Base-by-base conservation (phyloP, 2,329 filamentous ascomycete genomes). In the Neurospora sp. region DNA sequence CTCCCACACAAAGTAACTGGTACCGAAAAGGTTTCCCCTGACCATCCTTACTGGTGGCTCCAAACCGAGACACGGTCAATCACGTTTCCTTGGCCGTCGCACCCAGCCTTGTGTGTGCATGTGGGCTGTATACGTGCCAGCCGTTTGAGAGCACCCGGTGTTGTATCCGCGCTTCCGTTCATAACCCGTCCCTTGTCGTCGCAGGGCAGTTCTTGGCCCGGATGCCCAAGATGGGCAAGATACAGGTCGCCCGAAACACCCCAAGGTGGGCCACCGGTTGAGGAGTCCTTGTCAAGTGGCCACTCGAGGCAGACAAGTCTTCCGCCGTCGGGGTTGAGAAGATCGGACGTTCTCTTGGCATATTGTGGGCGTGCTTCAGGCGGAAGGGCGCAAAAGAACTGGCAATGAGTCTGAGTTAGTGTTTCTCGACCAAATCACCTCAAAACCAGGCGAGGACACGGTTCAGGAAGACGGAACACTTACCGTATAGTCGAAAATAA, bases 241-340 rank as follows among this genome's bases (percentile, higher is more conserved):
- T 96, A 96, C 37, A 91, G 86, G 71, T 88, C 85, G 0, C 91
- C 85, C 12, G 87, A 86, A 52, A 92, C 80, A 8, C 89, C 88
- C 84, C 87, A 94, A 1, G 93, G 92, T 12, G 93, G 92, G 0
- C 93, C 92, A 10, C 84, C 84, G 10, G 85, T 83, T 11, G 82
- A 83, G 10, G 89, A 85, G 57, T 87, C 84, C 78, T 94, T 96
- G 72, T 87, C 85, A 1, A 90, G 88, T 10, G 93, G 93, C 78
- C 91, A 96, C 78, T 97, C 92, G 72, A 97, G 85, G 79, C 88
- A 89, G 68, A 90, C 77, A 36, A 90, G 80, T 43, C 83, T 81
- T 28, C 87, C 87, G 33, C 74, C 77, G 10, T 70, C 75, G 6
- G 82, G 81, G 23, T 79, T 74, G 38, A 90, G 80, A 46, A 89